Evolutionary conservation across 1,284 basidiomycete species (phyloP).

Genomic region (Ceratobasidium sp.): DNA sequence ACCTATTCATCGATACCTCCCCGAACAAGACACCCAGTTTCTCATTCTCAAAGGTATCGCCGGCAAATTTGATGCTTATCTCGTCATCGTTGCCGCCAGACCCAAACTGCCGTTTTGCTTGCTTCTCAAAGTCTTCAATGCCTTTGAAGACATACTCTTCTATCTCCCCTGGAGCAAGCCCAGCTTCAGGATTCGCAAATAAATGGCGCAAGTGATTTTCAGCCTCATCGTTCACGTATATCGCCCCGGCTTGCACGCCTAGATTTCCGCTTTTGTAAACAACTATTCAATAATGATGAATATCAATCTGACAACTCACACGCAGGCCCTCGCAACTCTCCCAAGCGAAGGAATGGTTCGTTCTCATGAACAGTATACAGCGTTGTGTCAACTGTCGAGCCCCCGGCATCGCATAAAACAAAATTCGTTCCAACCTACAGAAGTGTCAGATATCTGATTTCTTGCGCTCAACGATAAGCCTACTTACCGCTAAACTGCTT

Average conservation of each 20-base stretch:
- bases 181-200: background rate
- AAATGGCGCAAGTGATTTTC: background rate
- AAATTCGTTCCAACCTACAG: slow-evolving; percentile 5
- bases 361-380: too few species aligned
- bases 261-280: background rate
- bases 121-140: too few species aligned
- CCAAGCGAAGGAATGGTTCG: background rate
- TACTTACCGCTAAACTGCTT: background rate
- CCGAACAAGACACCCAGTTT: background rate
- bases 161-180: too few species aligned
- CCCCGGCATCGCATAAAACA: slow-evolving; percentile 17
- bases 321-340: background rate
- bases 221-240: background rate
- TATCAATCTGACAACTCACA: background rate
- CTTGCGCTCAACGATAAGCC: background rate
- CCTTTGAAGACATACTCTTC: too few species aligned
- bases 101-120: too few species aligned
- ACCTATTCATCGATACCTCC: background rate
- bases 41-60: background rate
- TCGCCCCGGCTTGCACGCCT: slow-evolving; percentile 13
- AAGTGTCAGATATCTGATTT: background rate
- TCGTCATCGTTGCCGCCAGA: background rate
- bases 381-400: too few species aligned
- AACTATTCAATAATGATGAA: background rate
- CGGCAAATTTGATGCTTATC: background rate